Evolutionary conservation across 805 yeast genomes (phyloP).

Genomic region (Hemisphaericaspora nanyangensis): DNA sequence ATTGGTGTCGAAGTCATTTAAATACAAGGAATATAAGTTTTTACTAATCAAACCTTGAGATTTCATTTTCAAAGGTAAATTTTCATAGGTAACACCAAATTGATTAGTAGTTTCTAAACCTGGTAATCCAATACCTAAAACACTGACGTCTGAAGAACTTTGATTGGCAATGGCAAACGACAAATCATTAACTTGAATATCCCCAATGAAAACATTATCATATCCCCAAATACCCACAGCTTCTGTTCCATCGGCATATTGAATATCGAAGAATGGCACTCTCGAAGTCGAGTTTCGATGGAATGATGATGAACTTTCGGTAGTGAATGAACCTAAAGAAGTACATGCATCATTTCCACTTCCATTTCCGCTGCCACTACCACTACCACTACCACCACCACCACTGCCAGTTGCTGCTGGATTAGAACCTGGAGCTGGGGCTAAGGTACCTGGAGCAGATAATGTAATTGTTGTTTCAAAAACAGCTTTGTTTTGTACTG

Average conservation of each 20-base stretch:
- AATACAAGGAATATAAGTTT: conserved; percentile 34
- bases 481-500: no score
- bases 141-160: conserved; percentile 65
- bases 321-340: conserved; percentile 46
- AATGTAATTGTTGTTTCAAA: background rate
- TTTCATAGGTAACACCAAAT: conserved; percentile 31
- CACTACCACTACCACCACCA: conserved; percentile 1
- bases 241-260: conserved; percentile 46
- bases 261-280: conserved; percentile 42
- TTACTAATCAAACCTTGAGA: conserved; percentile 30
- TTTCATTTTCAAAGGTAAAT: conserved; percentile 33
- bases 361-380: conserved; percentile 7
- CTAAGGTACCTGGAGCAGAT: background rate
- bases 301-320: conserved; percentile 36
- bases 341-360: conserved; percentile 36
- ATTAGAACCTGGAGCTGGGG: background rate
- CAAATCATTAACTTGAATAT: conserved; percentile 42
- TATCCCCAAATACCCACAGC: conserved; percentile 57
- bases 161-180: conserved; percentile 73
- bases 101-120: conserved; percentile 59
- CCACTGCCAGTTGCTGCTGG: no score
- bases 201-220: conserved; percentile 56
- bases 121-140: conserved; percentile 67
- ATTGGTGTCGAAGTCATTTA: conserved; percentile 21
- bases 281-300: conserved; percentile 35